Conservation (phyloP, 2,329 filamentous ascomycete species). For the Helminthosporium solani region DNA sequence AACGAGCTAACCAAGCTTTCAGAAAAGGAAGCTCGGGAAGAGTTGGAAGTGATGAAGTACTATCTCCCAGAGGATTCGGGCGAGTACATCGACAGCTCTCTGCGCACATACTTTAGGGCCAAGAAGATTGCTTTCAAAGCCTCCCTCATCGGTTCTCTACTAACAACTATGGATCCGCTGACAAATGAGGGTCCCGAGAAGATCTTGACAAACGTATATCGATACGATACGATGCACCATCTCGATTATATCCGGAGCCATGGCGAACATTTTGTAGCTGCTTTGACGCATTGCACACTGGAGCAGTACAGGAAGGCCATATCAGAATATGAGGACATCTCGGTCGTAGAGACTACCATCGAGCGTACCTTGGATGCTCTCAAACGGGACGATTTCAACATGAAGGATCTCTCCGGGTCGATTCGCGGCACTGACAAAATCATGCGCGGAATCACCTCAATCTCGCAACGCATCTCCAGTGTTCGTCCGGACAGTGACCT, state of each 20-base stretch:
- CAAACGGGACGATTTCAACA: slow-evolving; percentile 78
- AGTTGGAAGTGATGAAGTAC: slow-evolving; percentile 82
- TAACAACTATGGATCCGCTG: not conserved
- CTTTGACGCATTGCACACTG: slow-evolving; percentile 73
- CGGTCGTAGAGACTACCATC: slow-evolving; percentile 4
- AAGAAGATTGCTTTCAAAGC: slow-evolving; percentile 83
- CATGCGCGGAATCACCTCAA: slow-evolving; percentile 1
- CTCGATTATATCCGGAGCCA: slow-evolving; percentile 80
- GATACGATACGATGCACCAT: slow-evolving; percentile 77
- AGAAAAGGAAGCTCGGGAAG: slow-evolving; percentile 83
- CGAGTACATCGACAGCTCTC: slow-evolving; percentile 73
- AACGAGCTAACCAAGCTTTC: slow-evolving; percentile 83
- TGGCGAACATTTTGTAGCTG: slow-evolving; percentile 78
- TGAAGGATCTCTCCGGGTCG: slow-evolving; percentile 76
- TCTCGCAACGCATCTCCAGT: not conserved
- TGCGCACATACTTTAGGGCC: slow-evolving; percentile 86
- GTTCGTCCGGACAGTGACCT: slow-evolving; percentile 11
- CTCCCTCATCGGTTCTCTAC: slow-evolving; percentile 1
- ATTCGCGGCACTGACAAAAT: slow-evolving; percentile 57
- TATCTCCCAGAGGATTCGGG: slow-evolving; percentile 75
- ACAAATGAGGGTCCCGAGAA: slow-evolving; percentile 66
- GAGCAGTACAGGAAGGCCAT: slow-evolving; percentile 77
- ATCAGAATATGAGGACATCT: slow-evolving; percentile 48
- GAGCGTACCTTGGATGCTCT: slow-evolving; percentile 41
- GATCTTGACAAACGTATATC: slow-evolving; percentile 61